Conservation (phyloP, 116 monocot species). For the Papilionanthe hybrid region DNA sequence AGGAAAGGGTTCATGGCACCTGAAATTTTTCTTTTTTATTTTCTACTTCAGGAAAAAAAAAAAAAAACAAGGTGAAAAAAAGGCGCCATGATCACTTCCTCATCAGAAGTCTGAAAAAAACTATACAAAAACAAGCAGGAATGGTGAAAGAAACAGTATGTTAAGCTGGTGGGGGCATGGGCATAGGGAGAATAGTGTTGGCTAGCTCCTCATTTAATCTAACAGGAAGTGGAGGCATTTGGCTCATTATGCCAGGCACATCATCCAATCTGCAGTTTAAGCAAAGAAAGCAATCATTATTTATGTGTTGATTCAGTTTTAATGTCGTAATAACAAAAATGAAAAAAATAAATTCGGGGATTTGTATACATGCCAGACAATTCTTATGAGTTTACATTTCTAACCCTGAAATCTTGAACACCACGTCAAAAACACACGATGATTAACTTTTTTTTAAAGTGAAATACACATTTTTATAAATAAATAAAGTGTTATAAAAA, state of each 20-base stretch:
- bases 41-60: background rate
- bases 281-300: background rate
- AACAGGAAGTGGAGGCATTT: conserved; percentile 93
- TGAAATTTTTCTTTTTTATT: background rate
- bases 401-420: too few relatives aligned
- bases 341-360: too few relatives aligned
- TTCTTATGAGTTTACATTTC: too few relatives aligned
- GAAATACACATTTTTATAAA: too few relatives aligned
- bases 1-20: background rate
- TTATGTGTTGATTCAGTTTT: too few relatives aligned
- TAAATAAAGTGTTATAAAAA: too few relatives aligned
- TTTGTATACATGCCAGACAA: too few relatives aligned
- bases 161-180: conserved; percentile 34
- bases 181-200: conserved; percentile 49
- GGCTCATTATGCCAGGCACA: conserved; percentile 74
- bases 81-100: background rate
- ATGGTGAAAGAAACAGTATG: background rate
- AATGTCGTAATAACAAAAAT: too few relatives aligned
- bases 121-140: background rate
- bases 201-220: conserved; percentile 84
- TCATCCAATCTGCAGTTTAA: conserved; percentile 51
- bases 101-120: background rate
- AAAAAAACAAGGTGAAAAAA: background rate
- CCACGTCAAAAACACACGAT: too few relatives aligned
- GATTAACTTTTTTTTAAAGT: too few relatives aligned